phyloP scores from a whole-genome alignment of 805 yeast genomes.

The Kluyveromyces starmeri region DNA sequence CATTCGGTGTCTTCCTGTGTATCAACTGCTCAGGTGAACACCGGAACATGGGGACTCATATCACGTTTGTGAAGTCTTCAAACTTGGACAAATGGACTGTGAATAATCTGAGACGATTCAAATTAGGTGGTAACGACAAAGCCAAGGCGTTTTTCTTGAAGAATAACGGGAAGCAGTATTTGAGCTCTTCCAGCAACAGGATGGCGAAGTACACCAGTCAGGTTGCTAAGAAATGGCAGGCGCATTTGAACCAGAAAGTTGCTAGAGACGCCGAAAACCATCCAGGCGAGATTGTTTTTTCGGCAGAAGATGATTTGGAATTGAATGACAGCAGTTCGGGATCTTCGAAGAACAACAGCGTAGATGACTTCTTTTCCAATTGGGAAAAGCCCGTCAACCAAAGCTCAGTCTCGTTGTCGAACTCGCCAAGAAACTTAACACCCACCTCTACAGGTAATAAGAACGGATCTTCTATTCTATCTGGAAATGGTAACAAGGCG shows the following conservation, averaged over 20 bases:
- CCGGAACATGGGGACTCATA: slow-evolving; percentile 92
- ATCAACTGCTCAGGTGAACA: slow-evolving; percentile 93
- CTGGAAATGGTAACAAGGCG: slow-evolving; percentile 16
- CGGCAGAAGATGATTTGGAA: slow-evolving; percentile 14
- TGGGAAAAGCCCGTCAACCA: slow-evolving; percentile 69
- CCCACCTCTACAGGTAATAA: slow-evolving; percentile 17
- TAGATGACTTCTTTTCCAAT: slow-evolving; percentile 83
- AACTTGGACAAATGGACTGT: slow-evolving; percentile 92
- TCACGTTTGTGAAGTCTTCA: slow-evolving; percentile 88
- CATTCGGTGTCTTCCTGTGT: slow-evolving; percentile 88
- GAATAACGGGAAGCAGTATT: slow-evolving; percentile 73
- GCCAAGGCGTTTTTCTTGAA: slow-evolving; percentile 78
- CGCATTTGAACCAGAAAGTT: slow-evolving; percentile 64
- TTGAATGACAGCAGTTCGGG: slow-evolving; percentile 18
- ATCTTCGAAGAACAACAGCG: slow-evolving; percentile 34
- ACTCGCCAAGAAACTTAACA: slow-evolving; percentile 18
- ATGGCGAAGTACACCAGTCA: slow-evolving; percentile 71
- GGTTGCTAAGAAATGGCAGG: slow-evolving; percentile 73
- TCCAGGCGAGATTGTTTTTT: slow-evolving; percentile 64
- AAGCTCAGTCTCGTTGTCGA: slow-evolving; percentile 26
- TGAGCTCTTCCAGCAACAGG: slow-evolving; percentile 49
- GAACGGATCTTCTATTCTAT: slow-evolving; percentile 14
- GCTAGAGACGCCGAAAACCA: slow-evolving; percentile 54
- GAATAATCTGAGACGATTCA: slow-evolving; percentile 82
- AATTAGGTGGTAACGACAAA: slow-evolving; percentile 84